Evolutionary conservation across 441 rosid genomes (phyloP).

Genomic region (Gossypium trilobum): DNA sequence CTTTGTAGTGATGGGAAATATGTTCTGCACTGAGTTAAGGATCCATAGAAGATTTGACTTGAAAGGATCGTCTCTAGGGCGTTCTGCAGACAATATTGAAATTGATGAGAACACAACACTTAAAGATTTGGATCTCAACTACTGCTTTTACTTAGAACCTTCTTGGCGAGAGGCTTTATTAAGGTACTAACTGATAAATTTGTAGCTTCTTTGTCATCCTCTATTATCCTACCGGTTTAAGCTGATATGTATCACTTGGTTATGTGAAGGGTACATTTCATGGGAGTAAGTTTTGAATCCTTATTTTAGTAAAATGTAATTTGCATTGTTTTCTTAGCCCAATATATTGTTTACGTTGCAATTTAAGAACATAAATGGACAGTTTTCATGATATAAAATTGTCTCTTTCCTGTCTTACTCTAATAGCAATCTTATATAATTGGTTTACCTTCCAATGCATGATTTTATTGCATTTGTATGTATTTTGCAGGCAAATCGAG

Average conservation of each 20-base stretch:
- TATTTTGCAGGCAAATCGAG: slow-evolving; percentile 68
- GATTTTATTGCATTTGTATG: not conserved
- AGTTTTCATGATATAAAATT: slow-evolving; percentile 2
- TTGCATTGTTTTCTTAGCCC: not conserved
- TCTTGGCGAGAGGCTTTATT: slow-evolving; percentile 82
- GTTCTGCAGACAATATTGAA: slow-evolving; percentile 80
- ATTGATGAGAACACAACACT: slow-evolving; percentile 91
- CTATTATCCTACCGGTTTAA: not conserved
- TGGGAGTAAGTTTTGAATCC: not conserved
- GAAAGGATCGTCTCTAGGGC: slow-evolving; percentile 90
- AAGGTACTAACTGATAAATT: slow-evolving; percentile 37
- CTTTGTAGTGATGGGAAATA: slow-evolving; percentile 97
- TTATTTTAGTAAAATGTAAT: not conserved
- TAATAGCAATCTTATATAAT: not conserved
- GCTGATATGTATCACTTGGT: not conserved
- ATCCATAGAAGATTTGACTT: slow-evolving; percentile 91
- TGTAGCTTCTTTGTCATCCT: slow-evolving; percentile 6
- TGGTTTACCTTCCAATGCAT: slow-evolving; percentile 1
- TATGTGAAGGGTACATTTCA: not conserved
- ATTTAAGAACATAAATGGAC: not conserved
- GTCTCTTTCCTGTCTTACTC: not conserved
- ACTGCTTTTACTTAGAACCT: slow-evolving; percentile 73
- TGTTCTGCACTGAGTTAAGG: slow-evolving; percentile 96
- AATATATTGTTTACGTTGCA: not conserved
- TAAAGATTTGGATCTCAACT: slow-evolving; percentile 87